Evolutionary conservation across 495 filamentous ascomycete genomes (phyloP), one percentile per base, ranked within the genome.

Genomic region (Hypoxylon fragiforme): DNA sequence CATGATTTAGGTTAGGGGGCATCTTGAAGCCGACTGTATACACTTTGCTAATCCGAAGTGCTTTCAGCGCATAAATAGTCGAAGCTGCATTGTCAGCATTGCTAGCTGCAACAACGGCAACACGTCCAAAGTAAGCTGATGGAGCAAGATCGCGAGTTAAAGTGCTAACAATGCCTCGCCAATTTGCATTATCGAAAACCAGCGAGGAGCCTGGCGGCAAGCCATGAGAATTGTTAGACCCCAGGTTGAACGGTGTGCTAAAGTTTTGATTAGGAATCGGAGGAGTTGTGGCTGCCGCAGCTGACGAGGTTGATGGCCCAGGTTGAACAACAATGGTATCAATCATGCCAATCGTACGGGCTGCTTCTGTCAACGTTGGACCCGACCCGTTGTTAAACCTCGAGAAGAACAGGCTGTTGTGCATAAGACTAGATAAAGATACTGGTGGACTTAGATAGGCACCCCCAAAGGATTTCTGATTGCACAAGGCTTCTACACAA

Each of bases 11-110:
- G 1, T 81, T 79, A 3, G 81, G 81, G 11, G 81, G 81, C 1
- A 83, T 83, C 67, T 83, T 85, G 70, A 94, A 94, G 3, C 89
- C 89, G 44, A 91, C 88, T 0, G 89, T 91, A 66, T 91, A 91
- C 42, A 94, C 86, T 28, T 88, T 83, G 5, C 87, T 85, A 20
- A 90, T 81, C 35, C 81, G 83, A n/a, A 94, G 78, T 43, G 81
- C 84, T 54, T 84, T 85, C 7, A 92, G 76, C 0, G 89, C 89
- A 54, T 87, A 92, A 50, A 94, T 84, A 2, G 83, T 80, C 6
- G 86, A 81, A 3, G 87, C 85, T 3, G 89, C 89, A 48, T 91
- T 86, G 35, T 86, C 81, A 39, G 85, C 77, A 4, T 78, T 78
- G 12, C 77, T 81, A 12, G 87, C 85, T 2, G 92, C 68, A 13